Evolutionary conservation across 2,329 filamentous ascomycete species (phyloP), one percentile per base, ranked within the genome.

Genomic region (Magnaporthiopsis rhizophila): DNA sequence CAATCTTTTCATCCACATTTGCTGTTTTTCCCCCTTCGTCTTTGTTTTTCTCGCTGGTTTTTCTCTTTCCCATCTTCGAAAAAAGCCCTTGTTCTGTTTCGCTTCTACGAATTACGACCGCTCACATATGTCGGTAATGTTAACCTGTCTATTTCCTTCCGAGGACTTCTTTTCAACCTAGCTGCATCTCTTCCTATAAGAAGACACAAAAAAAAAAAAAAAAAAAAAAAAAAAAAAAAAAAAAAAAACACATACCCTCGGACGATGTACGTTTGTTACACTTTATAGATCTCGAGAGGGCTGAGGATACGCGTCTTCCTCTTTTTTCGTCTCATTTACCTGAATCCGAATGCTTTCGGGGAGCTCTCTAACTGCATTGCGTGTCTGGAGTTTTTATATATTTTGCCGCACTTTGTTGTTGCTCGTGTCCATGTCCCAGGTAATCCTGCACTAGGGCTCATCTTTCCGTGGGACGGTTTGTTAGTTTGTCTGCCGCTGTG

Each of bases 51-150:
- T 30, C 30, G 30, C 30, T 30, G 18, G 11, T n/a, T 21, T 1
- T 18, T 18, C 28, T 28, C 12, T 61, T n/a, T 38, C 36, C n/a
- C 24, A n/a, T 6, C 21, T 53, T n/a, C 45, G 12, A 50, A 5
- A 53, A 53, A 53, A 24, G 45, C 21, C 45, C 15, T 18, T 53
- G 45, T 53, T 53, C 45, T 53, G 45, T 21, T 53, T 64, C 59
- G 26, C 30, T 57, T 32, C 45, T 38, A 64, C 63, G 63, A 64
- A 59, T 64, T 57, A 64, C 63, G 63, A 64, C 59, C 34, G 32
- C 28, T 60, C 32, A 62, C 30, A 30, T 59, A 64, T 59, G 53
- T 63, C 62, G 62, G 58, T 64, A 64, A 64, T 64, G 63, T 64
- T 64, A 64, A 53, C 62, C 62, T 64, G 62, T 64, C 57, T 64